A percentile compares a stretch with the other conserved stretches of the same genome.
Evolutionary conservation across 2,329 filamentous ascomycete genomes (phyloP).

Genomic region (Akanthomyces uredinophilus): DNA sequence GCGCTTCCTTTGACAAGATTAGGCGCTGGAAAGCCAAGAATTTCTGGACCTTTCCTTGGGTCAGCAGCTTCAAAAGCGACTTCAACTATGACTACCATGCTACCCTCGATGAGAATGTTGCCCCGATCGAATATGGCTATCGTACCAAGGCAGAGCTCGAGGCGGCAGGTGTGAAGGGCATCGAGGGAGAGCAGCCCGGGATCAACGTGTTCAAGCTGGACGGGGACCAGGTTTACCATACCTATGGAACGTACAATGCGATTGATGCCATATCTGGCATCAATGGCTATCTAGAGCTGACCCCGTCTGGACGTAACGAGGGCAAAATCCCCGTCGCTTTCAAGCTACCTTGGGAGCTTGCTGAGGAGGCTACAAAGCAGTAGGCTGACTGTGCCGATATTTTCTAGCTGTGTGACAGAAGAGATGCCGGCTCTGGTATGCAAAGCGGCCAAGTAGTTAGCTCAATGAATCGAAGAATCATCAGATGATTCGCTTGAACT

Average conservation of each 20-base stretch:
- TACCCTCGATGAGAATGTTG: constrained; percentile 21
- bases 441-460: no score
- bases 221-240: neutral
- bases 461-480: no score
- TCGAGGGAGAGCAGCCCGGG: constrained; percentile 24
- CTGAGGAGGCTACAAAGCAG: neutral
- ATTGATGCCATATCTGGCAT: neutral
- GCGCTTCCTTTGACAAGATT: constrained; percentile 28
- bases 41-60: constrained; percentile 33
- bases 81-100: constrained; percentile 32
- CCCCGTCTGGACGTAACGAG: neutral
- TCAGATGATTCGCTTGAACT: no score
- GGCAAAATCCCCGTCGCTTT: neutral
- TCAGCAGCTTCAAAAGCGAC: constrained; percentile 23
- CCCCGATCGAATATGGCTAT: constrained; percentile 19
- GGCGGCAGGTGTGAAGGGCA: constrained; percentile 20
- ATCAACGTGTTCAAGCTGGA: constrained; percentile 25
- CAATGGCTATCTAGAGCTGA: neutral
- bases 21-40: constrained; percentile 29
- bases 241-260: neutral
- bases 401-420: neutral
- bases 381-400: neutral
- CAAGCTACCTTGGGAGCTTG: neutral
- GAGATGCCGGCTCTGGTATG: neutral
- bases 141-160: constrained; percentile 12